phyloP scores from a whole-genome alignment of 345 rosid genomes.

The Clarkia xantiana region DNA sequence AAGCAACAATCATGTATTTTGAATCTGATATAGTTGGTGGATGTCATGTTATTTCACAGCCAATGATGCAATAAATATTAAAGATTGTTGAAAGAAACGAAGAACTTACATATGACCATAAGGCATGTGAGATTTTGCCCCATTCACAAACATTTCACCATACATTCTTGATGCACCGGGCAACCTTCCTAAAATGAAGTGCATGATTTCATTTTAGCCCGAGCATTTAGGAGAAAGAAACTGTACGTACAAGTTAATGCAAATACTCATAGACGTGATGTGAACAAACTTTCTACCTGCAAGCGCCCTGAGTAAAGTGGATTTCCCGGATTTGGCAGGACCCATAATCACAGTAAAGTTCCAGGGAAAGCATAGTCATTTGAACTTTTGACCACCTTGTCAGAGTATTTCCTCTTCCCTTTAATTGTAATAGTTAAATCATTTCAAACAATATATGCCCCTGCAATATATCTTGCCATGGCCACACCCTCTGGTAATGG shows the following conservation, averaged over 20 bases:
- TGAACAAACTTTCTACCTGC: constrained; percentile 39
- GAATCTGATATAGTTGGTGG: too few relatives aligned
- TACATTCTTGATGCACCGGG: constrained; percentile 64
- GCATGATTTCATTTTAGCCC: not conserved
- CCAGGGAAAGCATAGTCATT: constrained; percentile 94
- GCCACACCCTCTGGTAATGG: constrained; percentile 40
- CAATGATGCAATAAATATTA: not conserved
- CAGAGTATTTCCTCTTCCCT: constrained; percentile 85
- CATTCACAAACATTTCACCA: constrained; percentile 83
- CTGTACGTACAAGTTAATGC: not conserved
- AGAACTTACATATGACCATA: constrained; percentile 81
- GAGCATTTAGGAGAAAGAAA: not conserved
- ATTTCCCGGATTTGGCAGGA: constrained; percentile 96
- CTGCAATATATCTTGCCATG: constrained; percentile 60
- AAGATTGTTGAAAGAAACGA: not conserved
- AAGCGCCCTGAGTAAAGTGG: constrained; percentile 78
- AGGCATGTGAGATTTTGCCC: constrained; percentile 51
- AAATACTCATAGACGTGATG: not conserved
- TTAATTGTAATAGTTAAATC: constrained; percentile 84
- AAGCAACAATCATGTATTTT: too few relatives aligned
- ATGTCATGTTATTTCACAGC: not conserved
- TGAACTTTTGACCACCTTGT: constrained; percentile 82
- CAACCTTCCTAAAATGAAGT: constrained; percentile 51
- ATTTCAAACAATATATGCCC: constrained; percentile 90
- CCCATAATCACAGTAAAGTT: constrained; percentile 98